Percentiles rank a stretch among this genome's conserved stretches.
phyloP scores from a whole-genome alignment of 129 eudicot species.

The Flaveria sonorensis region DNA sequence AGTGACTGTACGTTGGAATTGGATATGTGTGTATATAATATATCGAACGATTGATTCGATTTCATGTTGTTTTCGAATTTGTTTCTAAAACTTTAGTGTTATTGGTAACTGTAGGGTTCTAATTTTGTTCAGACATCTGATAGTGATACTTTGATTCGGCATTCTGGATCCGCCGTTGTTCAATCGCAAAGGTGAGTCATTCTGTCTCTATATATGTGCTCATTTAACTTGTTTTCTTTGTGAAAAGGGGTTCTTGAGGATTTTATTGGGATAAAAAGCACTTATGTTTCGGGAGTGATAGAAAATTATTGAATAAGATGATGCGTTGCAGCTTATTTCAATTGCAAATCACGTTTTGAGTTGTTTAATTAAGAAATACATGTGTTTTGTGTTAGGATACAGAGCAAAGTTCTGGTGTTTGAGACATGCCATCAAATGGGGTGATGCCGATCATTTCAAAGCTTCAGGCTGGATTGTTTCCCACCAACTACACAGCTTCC shows the following conservation, averaged over 20 bases:
- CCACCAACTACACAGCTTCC: slow-evolving; percentile 5
- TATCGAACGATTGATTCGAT: neutral
- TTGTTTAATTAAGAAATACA: slow-evolving; percentile 2
- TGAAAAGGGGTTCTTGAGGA: slow-evolving; percentile 6
- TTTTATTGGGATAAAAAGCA: neutral
- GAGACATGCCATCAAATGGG: slow-evolving; percentile 18
- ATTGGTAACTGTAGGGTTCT: neutral
- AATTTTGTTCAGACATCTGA: neutral
- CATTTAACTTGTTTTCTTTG: neutral
- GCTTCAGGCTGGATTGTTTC: slow-evolving; percentile 13
- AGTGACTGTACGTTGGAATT: too few species aligned
- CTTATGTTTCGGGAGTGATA: neutral
- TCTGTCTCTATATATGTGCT: neutral
- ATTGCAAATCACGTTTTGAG: slow-evolving; percentile 13
- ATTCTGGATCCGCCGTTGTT: neutral
- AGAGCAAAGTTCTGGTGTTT: slow-evolving; percentile 16
- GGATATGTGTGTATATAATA: too few species aligned
- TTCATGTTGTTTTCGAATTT: neutral
- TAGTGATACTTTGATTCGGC: neutral
- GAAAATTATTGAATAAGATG: neutral
- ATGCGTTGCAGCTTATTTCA: neutral
- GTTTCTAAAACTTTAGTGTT: neutral
- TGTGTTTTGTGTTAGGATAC: slow-evolving; percentile 18
- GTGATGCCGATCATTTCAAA: slow-evolving; percentile 24
- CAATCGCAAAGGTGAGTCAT: slow-evolving; percentile 18